Evolutionary conservation across 305 asterid species (phyloP).

Genomic region (Ilex paraguariensis): DNA sequence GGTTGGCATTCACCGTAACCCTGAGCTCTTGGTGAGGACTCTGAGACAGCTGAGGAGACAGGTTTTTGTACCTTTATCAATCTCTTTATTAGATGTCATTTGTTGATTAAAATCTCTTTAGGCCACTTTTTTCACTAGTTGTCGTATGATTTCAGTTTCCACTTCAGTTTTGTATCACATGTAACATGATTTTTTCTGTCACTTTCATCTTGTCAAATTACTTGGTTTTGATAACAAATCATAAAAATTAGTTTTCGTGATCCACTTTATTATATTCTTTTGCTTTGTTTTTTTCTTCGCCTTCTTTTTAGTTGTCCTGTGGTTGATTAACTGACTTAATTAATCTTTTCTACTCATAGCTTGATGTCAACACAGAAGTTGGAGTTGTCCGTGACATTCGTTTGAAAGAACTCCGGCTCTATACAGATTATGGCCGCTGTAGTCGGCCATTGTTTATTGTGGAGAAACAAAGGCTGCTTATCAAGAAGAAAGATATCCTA

Average conservation of each 20-base stretch:
- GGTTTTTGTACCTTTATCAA: constrained; percentile 1
- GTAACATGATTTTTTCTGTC: too few relatives aligned
- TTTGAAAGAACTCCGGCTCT: constrained; percentile 23
- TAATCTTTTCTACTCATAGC: constrained; percentile 7
- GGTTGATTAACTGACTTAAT: too few relatives aligned
- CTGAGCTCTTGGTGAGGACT: constrained; percentile 27
- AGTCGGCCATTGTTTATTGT: constrained; percentile 28
- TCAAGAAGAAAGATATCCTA: constrained; percentile 23
- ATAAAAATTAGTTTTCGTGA: too few relatives aligned
- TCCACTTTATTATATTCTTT: too few relatives aligned
- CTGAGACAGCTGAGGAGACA: constrained; percentile 31
- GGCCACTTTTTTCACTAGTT: too few relatives aligned
- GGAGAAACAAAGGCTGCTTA: constrained; percentile 25
- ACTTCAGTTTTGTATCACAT: too few relatives aligned
- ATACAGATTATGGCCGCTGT: constrained; percentile 30
- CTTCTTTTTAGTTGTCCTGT: constrained; percentile 1
- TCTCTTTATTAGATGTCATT: neutral
- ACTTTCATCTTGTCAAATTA: too few relatives aligned
- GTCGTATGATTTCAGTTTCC: too few relatives aligned
- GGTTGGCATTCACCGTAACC: constrained; percentile 34
- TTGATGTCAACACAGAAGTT: constrained; percentile 34
- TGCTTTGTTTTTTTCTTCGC: neutral
- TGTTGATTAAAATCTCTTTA: too few relatives aligned
- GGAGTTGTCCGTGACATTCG: constrained; percentile 26
- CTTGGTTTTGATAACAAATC: too few relatives aligned